These are phyloP conservation scores for Podosphaera fusca DNA, from an alignment of 2,329 filamentous ascomycete species.

Conservation along the genomic window DNA sequence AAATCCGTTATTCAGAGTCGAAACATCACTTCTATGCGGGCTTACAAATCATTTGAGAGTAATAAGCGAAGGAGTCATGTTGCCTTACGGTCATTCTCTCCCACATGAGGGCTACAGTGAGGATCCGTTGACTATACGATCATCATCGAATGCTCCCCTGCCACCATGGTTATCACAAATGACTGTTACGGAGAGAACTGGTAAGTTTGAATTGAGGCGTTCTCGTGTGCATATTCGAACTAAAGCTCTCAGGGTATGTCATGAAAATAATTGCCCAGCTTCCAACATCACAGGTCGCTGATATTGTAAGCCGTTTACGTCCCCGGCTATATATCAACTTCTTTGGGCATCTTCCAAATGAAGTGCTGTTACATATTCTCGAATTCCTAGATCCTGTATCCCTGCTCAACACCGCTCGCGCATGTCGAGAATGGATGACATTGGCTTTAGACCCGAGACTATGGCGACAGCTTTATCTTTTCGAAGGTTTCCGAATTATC, in stretches of 20 bases:
- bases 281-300: conserved; percentile 55
- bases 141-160: conserved; percentile 3
- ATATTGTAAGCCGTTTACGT: conserved; percentile 58
- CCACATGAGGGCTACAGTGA: conserved; percentile 18
- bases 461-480: conserved; percentile 63
- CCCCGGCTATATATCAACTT: conserved; percentile 87
- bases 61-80: conserved; percentile 5
- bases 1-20: no score
- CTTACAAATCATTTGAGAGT: background rate
- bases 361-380: conserved; percentile 77
- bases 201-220: conserved; percentile 6
- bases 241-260: conserved; percentile 40
- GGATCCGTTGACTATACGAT: conserved; percentile 12
- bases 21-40: background rate
- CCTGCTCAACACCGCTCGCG: conserved; percentile 53
- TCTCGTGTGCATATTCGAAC: conserved; percentile 4
- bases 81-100: conserved; percentile 10
- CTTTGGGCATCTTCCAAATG: conserved; percentile 59
- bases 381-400: conserved; percentile 65
- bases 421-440: conserved; percentile 62
- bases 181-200: conserved; percentile 11
- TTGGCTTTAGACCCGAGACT: conserved; percentile 63
- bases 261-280: conserved; percentile 57
- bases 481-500: conserved; percentile 69
- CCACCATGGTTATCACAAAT: conserved; percentile 11